These are phyloP conservation scores for Wickerhamomyces kurtzmanii DNA, from an alignment of 805 yeast species.

Conservation along the genomic window DNA sequence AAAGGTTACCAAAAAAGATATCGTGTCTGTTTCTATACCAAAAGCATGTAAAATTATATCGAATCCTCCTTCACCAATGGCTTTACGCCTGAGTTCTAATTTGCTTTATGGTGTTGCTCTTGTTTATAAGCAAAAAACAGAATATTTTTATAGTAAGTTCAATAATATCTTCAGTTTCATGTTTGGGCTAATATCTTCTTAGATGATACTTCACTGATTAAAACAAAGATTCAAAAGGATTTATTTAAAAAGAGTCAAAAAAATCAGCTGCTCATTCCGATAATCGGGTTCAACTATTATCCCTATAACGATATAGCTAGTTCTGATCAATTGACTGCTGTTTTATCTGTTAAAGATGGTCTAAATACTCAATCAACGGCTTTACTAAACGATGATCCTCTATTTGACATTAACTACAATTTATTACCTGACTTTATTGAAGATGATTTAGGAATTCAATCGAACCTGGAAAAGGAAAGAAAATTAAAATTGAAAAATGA, in stretches of 20 bases:
- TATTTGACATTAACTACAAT: constrained; percentile 22
- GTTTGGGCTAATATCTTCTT: too few relatives aligned
- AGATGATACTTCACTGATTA: constrained; percentile 11
- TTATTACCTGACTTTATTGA: constrained; percentile 17
- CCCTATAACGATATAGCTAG: too few relatives aligned
- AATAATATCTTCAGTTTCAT: too few relatives aligned
- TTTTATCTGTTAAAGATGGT: too few relatives aligned
- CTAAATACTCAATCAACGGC: too few relatives aligned
- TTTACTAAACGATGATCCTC: constrained; percentile 26
- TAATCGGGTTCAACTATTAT: too few relatives aligned
- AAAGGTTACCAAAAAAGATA: constrained; percentile 21
- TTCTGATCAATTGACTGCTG: too few relatives aligned
- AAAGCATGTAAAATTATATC: constrained; percentile 24
- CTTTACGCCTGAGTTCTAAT: constrained; percentile 26
- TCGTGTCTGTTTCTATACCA: constrained; percentile 31
- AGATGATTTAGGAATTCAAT: background rate
- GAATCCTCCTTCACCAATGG: constrained; percentile 10
- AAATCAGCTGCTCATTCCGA: constrained; percentile 1
- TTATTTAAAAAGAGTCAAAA: constrained; percentile 3
- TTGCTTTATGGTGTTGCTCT: constrained; percentile 36
- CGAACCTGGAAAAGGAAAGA: constrained; percentile 1
- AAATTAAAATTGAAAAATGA: constrained; percentile 2
- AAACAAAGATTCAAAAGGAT: constrained; percentile 15
- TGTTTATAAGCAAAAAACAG: constrained; percentile 37
- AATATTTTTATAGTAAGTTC: constrained; percentile 31